Percentiles rank a stretch among this genome's conserved stretches.
Evolutionary conservation across 768 basidiomycete genomes (phyloP).

Genomic region (Agrocybe praecox): DNA sequence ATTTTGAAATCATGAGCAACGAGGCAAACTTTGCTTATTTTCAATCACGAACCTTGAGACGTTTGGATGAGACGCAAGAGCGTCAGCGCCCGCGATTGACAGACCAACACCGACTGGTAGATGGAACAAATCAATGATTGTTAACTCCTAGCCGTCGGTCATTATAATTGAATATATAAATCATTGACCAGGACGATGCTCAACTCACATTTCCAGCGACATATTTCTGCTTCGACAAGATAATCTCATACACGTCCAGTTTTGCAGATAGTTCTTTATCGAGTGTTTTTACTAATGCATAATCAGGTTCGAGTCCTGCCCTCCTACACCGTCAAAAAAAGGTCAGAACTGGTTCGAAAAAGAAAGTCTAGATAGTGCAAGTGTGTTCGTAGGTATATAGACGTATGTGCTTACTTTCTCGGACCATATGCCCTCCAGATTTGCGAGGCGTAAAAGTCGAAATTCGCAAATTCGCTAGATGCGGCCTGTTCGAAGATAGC

Average conservation of each 20-base stretch:
- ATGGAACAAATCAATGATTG: slow-evolving; percentile 62
- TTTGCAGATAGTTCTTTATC: slow-evolving; percentile 35
- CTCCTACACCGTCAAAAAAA: slow-evolving; percentile 8
- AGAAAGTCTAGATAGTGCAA: too few species aligned
- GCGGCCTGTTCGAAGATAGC: slow-evolving; percentile 56
- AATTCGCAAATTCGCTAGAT: slow-evolving; percentile 54
- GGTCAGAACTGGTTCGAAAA: too few species aligned
- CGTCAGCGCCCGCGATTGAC: slow-evolving; percentile 20
- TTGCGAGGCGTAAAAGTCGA: slow-evolving; percentile 46
- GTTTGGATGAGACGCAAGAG: slow-evolving; percentile 41
- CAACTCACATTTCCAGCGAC: slow-evolving; percentile 51
- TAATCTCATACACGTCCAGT: slow-evolving; percentile 56
- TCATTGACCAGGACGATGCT: not conserved
- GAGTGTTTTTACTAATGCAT: slow-evolving; percentile 24
- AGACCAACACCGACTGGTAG: slow-evolving; percentile 40
- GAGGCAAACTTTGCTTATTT: not conserved
- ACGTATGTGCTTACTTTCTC: slow-evolving; percentile 40
- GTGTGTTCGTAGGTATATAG: too few species aligned
- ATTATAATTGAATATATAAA: not conserved
- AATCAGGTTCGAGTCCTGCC: slow-evolving; percentile 30
- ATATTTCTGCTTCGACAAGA: slow-evolving; percentile 59
- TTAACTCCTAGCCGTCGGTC: slow-evolving; percentile 32
- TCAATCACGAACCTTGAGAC: slow-evolving; percentile 36
- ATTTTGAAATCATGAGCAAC: not conserved
- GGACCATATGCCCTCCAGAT: slow-evolving; percentile 51